phyloP scores from a whole-genome alignment of 2,329 filamentous ascomycete genomes.

The Trichoderma aggressivum region DNA sequence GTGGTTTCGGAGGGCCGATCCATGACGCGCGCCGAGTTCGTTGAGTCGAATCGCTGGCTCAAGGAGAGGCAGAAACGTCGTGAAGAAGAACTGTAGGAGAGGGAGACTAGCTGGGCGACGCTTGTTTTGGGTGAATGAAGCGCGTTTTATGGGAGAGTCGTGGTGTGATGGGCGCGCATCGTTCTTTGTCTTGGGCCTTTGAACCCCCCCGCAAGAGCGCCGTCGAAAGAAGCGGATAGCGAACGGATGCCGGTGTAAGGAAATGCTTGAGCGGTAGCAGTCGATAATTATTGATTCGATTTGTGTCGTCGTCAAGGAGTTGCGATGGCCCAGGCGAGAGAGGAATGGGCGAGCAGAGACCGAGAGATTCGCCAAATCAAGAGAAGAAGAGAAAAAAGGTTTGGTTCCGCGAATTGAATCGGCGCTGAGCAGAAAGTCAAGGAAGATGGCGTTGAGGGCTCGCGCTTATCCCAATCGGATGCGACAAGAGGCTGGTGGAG shows the following conservation, averaged over 20 bases:
- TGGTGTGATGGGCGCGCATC: slow-evolving; percentile 19
- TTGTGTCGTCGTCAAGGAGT: neutral
- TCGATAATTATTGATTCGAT: neutral
- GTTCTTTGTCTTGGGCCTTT: neutral
- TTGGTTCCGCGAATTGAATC: neutral
- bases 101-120: neutral
- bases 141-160: slow-evolving; percentile 15
- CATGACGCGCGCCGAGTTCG: slow-evolving; percentile 26
- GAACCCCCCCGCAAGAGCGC: neutral
- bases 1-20: slow-evolving; percentile 31
- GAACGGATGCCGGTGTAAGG: neutral
- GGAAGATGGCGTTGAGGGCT: slow-evolving; percentile 9
- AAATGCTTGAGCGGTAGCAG: neutral
- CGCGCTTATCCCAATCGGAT: slow-evolving; percentile 16
- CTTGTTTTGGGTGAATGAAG: neutral
- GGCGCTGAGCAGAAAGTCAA: slow-evolving; percentile 7
- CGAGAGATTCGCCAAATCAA: neutral
- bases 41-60: neutral
- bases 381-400: neutral
- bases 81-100: neutral
- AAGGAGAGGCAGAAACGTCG: neutral
- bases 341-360: neutral
- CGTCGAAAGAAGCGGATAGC: neutral
- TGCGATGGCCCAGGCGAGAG: neutral
- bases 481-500: slow-evolving; percentile 3